phyloP scores from a whole-genome alignment of 148 eudicot species.

The Vaccinium macrocarpon region DNA sequence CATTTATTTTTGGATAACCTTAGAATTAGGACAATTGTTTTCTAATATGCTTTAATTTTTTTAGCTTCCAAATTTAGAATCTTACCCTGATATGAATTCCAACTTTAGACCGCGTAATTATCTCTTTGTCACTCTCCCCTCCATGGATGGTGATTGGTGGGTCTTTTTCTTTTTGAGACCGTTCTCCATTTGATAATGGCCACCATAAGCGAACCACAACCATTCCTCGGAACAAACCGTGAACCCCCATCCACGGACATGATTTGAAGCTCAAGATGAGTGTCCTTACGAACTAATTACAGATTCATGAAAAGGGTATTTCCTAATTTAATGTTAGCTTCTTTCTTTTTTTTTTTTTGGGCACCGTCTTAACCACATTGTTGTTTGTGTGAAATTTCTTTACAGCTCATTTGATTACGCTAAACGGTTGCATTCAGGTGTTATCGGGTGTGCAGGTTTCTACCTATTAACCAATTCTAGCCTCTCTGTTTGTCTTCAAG shows the following conservation, averaged over 20 bases:
- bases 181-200: background rate
- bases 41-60: background rate
- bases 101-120: background rate
- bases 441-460: background rate
- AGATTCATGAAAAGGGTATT: too few relatives aligned
- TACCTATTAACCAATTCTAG: background rate
- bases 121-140: background rate
- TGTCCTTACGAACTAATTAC: background rate
- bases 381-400: background rate
- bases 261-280: background rate
- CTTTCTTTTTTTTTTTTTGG: too few relatives aligned
- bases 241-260: background rate
- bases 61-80: too few relatives aligned
- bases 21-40: background rate
- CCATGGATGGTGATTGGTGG: background rate
- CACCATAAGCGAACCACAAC: background rate
- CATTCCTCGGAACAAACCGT: background rate
- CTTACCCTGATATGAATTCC: too few relatives aligned
- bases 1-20: background rate
- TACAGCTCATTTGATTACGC: background rate
- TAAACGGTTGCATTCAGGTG: background rate
- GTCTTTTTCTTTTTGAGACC: background rate
- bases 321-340: too few relatives aligned
- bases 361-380: too few relatives aligned
- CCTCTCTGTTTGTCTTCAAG: background rate